Base-by-base conservation (phyloP, 2,329 filamentous ascomycete genomes). In the Aschersonia sp. region DNA sequence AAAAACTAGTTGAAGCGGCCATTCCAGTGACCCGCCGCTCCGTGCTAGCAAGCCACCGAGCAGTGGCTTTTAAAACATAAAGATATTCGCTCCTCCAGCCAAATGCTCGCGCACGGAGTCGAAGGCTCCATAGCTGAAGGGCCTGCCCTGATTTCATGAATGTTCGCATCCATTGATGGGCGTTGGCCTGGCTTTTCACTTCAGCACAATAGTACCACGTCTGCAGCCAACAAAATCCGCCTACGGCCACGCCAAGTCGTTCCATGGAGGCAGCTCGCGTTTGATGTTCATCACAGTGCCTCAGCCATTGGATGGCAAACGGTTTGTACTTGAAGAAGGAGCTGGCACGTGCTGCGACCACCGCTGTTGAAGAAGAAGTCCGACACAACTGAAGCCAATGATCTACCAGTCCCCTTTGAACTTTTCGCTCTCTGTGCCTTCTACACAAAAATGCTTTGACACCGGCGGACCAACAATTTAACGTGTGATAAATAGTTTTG, bases 71-170 rank as follows among this genome's bases (percentile, higher is more conserved):
- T 7, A 49, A 51, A 1, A 61, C 58, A 12, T 57, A 52, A 14
- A 59, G 48, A 52, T 60, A 66, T 37, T 64, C 61, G n/a, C 50
- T 53, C 45, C 52, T 61, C 59, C 59, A 64, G 29, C 52, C 53
- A 44, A 64, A 63, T 9, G 60, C 61, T 45, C 64, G 58, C 6
- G 57, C 57, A 45, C 62, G 60, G 41, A 60, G 58, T 41, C 51
- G 54, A 14, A 66, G 46, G 43, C 61, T 61, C 64, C 64, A 66
- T n/a, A 52, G 47, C 32, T 56, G 48, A 42, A 64, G 59, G 5
- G 49, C 49, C 29, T 51, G 52, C 8, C 32, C 47, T 7, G 49
- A 54, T 10, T 57, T 58, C 32, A 57, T 48, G 10, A 49, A 32
- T 10, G 56, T 49, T 2, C 54, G 30, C 41, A 50, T 48, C 35